Conservation (phyloP, 805 yeast species). For the Spathaspora passalidarum region DNA sequence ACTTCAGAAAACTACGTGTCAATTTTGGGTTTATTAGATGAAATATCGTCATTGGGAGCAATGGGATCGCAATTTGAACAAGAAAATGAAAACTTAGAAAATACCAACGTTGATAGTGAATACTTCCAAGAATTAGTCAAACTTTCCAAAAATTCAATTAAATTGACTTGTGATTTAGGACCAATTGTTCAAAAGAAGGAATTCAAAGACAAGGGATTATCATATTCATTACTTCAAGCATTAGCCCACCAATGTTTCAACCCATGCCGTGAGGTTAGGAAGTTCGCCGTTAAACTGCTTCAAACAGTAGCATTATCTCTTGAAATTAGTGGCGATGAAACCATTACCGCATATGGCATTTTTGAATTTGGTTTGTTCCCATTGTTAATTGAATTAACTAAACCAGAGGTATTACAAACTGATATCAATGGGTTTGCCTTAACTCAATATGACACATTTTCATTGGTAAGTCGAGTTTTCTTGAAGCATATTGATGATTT, state of each 20-base stretch:
- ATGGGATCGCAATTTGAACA: slow-evolving; percentile 76
- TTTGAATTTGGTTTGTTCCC: slow-evolving; percentile 79
- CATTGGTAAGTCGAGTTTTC: slow-evolving; percentile 59
- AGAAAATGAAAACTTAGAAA: slow-evolving; percentile 45
- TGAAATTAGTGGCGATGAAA: slow-evolving; percentile 28
- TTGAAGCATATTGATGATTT: slow-evolving; percentile 31
- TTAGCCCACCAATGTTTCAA: slow-evolving; percentile 86
- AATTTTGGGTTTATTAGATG: slow-evolving; percentile 70
- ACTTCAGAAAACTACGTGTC: slow-evolving; percentile 56
- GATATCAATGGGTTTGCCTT: slow-evolving; percentile 61
- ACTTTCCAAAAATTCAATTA: slow-evolving; percentile 58
- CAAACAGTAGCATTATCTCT: slow-evolving; percentile 49
- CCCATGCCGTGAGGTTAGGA: slow-evolving; percentile 76
- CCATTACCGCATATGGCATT: slow-evolving; percentile 49
- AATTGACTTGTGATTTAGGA: slow-evolving; percentile 54
- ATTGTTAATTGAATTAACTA: slow-evolving; percentile 60
- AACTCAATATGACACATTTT: slow-evolving; percentile 67
- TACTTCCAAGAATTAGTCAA: slow-evolving; percentile 50
- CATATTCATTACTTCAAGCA: slow-evolving; percentile 72
- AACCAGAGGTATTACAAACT: slow-evolving; percentile 56
- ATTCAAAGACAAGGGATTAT: slow-evolving; percentile 34
- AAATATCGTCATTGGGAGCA: slow-evolving; percentile 78
- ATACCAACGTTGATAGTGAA: slow-evolving; percentile 39
- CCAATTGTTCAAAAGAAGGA: slow-evolving; percentile 28
- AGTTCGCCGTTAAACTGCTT: slow-evolving; percentile 59